Base-by-base conservation (phyloP, 176 grass and related monocot genomes). In the Guadua angustifolia region DNA sequence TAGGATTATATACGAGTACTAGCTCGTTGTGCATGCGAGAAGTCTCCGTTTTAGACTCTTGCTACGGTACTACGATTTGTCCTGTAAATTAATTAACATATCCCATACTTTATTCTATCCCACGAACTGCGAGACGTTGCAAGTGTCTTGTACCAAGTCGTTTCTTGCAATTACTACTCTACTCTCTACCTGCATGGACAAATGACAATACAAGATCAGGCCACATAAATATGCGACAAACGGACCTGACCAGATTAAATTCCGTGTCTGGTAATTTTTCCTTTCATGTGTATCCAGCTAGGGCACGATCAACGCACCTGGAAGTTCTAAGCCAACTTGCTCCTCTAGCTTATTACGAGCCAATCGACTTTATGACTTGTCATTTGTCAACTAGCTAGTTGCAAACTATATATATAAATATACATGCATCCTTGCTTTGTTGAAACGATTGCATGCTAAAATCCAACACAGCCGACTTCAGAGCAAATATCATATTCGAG, bases 331-430 rank as follows among this genome's bases (percentile, higher is more conserved):
- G 32, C 24, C 78, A 66, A 87, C 69, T 74, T 86, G 85, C 47
- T 2, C 24, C 58, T 66, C 17, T 19, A 33, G 46, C 7, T 47
- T 35, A 24, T 19, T 6, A 12, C 4, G 52, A 80, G 56, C 78
- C 83, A n/a, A 46, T 89, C 83, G n/a, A 49, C 71, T 80, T 89
- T 64, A 81, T 76, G 33, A 63, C 36, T 38, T 16, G 56, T 72
- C 57, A 86, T 77, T 77, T 75, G 72, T 85, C 88, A 82, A 81
- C 78, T 78, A 52, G 78, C 78, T 78, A 52, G 78, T 59, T 77
- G 57, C 49, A 50, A 71, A 78, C 46, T 56, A 72, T 29, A 29
- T 29, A 29, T 29, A 29, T 4, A 60, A 10, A 16, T 21, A 33
- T 17, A 42, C 12, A 60, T 22, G 18, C 47, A 32, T 5, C 17